Base-by-base conservation (phyloP, 1,284 basidiomycete species). In the Trichosporon inkin region DNA sequence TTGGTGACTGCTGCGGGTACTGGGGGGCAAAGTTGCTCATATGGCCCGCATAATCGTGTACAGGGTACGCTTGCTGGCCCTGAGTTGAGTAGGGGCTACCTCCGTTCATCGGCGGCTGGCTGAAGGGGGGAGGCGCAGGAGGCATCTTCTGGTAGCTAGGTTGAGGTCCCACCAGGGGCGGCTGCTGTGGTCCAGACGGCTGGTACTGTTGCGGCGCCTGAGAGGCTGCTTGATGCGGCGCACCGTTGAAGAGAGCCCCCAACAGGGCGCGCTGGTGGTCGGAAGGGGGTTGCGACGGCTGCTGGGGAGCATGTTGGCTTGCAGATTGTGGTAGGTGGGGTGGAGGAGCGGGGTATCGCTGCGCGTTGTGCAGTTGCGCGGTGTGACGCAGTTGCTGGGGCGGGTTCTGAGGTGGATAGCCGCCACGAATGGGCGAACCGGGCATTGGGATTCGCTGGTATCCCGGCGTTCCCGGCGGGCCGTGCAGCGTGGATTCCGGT, bases 221-320 rank as follows among this genome's bases (percentile, higher is more conserved):
- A 17, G 13, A 14, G 14, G 41, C 22, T 22, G 41, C n/a, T n/a
- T n/a, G 41, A 6, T 10, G 41, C 22, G 17, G 6, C 17, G 41
- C 41, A 40, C 51, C 51, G 39, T 47, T 57, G 40, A 59, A 62
- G 5, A 62, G 55, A 14, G 61, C 56, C 24, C 61, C 61, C 11
- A 62, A 57, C 20, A 62, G 57, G 6, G 54, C 57, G 19, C 57
- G 57, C 51, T 62, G 61, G 55, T 59, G 61, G 24, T 59, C 55
- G 49, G 37, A 38, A 32, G 22, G 44, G 14, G 38, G 22, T 2
- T 10, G 44, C 8, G 20, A 24, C 3, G 39, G 52, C 40, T 58
- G 57, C 11, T 53, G 51, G 7, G 11, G 13, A 13, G 39, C 37
- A 44, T 39, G 49, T n/a, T 17, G 47, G 19, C 19, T 16, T 24